Evolutionary conservation across 2,329 filamentous ascomycete species (phyloP), one percentile per base, ranked within the genome.

Genomic region (Rhexocercosporidium sp.): DNA sequence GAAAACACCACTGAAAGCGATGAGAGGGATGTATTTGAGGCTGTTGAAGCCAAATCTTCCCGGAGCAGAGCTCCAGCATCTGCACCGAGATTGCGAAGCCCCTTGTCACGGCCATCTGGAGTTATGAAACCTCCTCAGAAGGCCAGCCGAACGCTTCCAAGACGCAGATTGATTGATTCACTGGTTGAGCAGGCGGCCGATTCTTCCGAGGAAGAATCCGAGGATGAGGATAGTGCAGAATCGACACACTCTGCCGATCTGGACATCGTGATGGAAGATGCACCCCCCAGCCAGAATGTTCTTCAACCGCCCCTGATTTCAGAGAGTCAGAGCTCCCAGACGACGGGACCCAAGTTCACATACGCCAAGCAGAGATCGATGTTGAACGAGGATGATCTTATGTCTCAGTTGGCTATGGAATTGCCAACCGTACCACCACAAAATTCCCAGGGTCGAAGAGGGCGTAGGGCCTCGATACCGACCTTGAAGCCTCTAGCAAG

Each of bases 351-450:
- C 8, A 77, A 72, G 61, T 69, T 77, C 56, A 78, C 76, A 5
- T 78, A 78, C 62, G 75, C 75, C 61, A 68, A 73, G 41, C 75
- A 77, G 64, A 68, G 77, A 27, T 77, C 77, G 8, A 77, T 78
- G 75, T 70, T 78, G 20, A 73, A 71, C 14, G 77, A 78, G 39
- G 68, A 75, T 62, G 75, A 77, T 66, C 57, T 77, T 14, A 75
- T 77, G 73, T 47, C 70, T 49, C 67, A 76, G 29, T 64, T 77
- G 11, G 72, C 71, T 27, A 66, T 76, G 62, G 74, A 75, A 37
- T 67, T 78, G 64, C 76, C 75, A 7, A 54, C 66, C 3, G 68
- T 72, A 41, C 53, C 68, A 16, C 37, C 66, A 11, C 65, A 73
- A 49, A 41, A n/a, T 18, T 57, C 69, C 16, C 62, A 69, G 14